Evolutionary conservation across 768 basidiomycete species (phyloP), one percentile per base, ranked within the genome.

Genomic region (Exidia glandulosa): DNA sequence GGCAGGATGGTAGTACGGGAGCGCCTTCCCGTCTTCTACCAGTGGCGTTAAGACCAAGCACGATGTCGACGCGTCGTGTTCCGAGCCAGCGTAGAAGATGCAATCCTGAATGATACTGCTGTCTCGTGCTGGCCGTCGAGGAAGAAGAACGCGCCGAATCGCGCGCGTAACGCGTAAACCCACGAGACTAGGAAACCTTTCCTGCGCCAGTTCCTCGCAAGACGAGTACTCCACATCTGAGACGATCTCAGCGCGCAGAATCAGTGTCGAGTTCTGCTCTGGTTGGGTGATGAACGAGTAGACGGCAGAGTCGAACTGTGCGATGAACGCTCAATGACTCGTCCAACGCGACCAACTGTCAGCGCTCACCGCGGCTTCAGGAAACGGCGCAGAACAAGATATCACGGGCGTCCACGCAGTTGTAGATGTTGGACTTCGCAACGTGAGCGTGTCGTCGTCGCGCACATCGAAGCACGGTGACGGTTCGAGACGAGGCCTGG

Each of bases 1-100:
- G 1, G 85, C 66, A 0, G 95, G 95, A 66, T 98, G 94, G 66
- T 95, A 97, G 67, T 90, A 97, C 0, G 95, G 95, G 2, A 96
- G 72, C 1, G 74, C 59, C 2, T 69, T 70, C 6, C 77, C 80
- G 0, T 69, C 62, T 13, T 70, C 64, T 1, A 76, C 63, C 56
- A 71, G 64, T 23, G 75, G 75, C 2, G 71, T 66, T 25, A 76
- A 19, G 16, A 59, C 58, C 10, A 31, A 63, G 59, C 3, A 69
- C 64, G 55, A 80, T 55, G 57, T 12, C 68, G 25, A 61, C 36
- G 61, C 63, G 13, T 64, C 58, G 0, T 58, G 45, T 19, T 62
- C 59, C 1, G 57, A 32, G 13, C 64, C 58, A n/a, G 73, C 74
- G 65, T 87, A 88, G n/a, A 94, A 72, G 0, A 86, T 84, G 68